Conservation (phyloP, 306 rosid genomes). For the Neltuma alba region DNA sequence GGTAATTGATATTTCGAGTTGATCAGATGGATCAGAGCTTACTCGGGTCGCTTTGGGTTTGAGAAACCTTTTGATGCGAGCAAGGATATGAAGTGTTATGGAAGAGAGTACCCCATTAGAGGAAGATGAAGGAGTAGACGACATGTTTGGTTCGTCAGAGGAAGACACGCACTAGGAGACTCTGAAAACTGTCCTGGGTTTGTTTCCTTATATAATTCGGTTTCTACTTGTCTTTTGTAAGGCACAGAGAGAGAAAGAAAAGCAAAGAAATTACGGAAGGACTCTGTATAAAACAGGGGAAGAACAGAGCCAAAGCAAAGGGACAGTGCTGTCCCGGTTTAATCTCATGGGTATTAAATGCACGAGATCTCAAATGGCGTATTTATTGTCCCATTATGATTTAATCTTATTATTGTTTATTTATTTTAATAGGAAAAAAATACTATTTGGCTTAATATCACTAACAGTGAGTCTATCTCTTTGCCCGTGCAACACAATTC, state of each 20-base stretch:
- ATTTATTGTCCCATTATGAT: not conserved
- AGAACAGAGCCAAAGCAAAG: constrained; percentile 40
- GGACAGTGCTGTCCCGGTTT: not conserved
- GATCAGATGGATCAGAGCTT: constrained; percentile 40
- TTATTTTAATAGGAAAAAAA: not conserved
- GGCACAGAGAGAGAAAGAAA: constrained; percentile 38
- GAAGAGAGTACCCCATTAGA: constrained; percentile 66
- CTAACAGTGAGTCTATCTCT: constrained; percentile 1
- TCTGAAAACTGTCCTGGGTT: constrained; percentile 32
- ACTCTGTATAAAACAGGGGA: constrained; percentile 38
- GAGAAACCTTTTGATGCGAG: constrained; percentile 68
- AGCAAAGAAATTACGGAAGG: constrained; percentile 27
- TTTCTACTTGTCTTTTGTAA: constrained; percentile 34
- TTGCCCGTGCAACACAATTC: not conserved
- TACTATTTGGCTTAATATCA: constrained; percentile 5
- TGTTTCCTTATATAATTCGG: constrained; percentile 30
- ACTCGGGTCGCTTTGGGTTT: constrained; percentile 65
- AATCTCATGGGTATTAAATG: not conserved
- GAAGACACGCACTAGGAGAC: constrained; percentile 14
- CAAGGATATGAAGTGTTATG: constrained; percentile 68
- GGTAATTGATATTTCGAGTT: constrained; percentile 24
- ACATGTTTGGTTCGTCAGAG: constrained; percentile 51
- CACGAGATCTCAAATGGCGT: not conserved
- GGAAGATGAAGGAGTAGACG: constrained; percentile 44
- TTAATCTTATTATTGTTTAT: not conserved